Evolutionary conservation across 805 yeast species (phyloP).

Genomic region (Brettanomyces naardenensis): DNA sequence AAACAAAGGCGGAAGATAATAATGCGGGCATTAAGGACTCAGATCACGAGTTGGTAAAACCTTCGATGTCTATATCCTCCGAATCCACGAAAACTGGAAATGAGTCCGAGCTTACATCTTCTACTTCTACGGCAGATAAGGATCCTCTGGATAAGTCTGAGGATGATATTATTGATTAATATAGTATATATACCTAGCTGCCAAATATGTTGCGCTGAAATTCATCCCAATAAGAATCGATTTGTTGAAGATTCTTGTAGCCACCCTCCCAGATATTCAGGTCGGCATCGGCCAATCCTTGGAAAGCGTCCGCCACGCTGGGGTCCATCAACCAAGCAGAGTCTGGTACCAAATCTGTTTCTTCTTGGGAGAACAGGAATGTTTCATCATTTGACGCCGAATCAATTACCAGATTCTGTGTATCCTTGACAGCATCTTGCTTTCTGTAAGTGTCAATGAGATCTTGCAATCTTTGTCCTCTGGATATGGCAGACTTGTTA

Average conservation of each 20-base stretch:
- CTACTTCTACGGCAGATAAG: no score
- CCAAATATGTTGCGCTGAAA: conserved; percentile 9
- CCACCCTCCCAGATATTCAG: conserved; percentile 18
- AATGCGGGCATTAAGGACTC: no score
- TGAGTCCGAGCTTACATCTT: no score
- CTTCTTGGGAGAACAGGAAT: neutral
- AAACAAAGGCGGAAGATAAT: no score
- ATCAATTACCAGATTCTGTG: no score
- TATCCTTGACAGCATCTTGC: conserved; percentile 3
- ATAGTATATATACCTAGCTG: neutral
- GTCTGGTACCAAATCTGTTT: neutral
- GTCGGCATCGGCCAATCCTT: conserved; percentile 15
- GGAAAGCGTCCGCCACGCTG: conserved; percentile 14
- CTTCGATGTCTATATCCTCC: no score
- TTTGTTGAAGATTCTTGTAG: conserved; percentile 14
- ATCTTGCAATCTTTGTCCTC: conserved; percentile 11
- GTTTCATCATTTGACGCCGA: neutral
- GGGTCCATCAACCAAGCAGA: conserved; percentile 4
- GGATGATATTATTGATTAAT: no score
- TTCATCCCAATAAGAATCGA: conserved; percentile 19
- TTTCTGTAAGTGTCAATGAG: conserved; percentile 12
- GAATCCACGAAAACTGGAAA: no score
- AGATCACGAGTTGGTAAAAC: no score
- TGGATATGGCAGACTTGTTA: conserved; percentile 14
- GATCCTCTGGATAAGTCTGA: no score